Evolutionary conservation across 2,329 filamentous ascomycete genomes (phyloP).

Genomic region (Cordyceps fumosorosea): DNA sequence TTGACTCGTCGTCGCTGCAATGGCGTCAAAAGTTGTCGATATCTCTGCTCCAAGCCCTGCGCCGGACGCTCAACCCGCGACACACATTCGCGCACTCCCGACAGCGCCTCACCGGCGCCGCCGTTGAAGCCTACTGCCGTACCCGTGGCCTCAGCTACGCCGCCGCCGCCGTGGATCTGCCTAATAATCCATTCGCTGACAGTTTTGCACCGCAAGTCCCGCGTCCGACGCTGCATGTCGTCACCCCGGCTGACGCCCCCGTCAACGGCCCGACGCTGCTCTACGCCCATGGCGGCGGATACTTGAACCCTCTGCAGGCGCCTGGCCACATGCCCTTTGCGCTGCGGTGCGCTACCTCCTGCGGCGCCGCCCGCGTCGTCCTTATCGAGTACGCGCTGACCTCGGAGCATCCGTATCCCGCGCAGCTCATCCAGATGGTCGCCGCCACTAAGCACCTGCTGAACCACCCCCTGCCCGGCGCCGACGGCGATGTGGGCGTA

Average conservation of each 20-base stretch:
- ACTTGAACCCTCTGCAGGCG: neutral
- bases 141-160: neutral
- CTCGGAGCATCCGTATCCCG: neutral
- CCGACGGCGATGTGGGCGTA: neutral
- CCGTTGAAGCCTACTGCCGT: neutral
- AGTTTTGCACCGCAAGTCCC: neutral
- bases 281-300: neutral
- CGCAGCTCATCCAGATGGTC: constrained; percentile 1
- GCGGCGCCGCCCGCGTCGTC: neutral
- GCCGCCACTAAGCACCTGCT: neutral
- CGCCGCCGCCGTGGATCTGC: neutral
- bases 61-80: neutral
- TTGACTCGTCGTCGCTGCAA: neutral
- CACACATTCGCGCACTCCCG: neutral
- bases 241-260: neutral
- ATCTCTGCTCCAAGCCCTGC: neutral
- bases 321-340: constrained; percentile 1
- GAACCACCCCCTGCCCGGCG: neutral
- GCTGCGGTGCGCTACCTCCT: neutral
- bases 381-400: neutral
- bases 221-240: neutral
- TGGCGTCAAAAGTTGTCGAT: constrained; percentile 1
- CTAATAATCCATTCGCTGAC: neutral
- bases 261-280: neutral
- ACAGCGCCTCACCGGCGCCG: neutral